Conservation (phyloP, 176 grass and related monocot genomes). For the Areca catechu region DNA sequence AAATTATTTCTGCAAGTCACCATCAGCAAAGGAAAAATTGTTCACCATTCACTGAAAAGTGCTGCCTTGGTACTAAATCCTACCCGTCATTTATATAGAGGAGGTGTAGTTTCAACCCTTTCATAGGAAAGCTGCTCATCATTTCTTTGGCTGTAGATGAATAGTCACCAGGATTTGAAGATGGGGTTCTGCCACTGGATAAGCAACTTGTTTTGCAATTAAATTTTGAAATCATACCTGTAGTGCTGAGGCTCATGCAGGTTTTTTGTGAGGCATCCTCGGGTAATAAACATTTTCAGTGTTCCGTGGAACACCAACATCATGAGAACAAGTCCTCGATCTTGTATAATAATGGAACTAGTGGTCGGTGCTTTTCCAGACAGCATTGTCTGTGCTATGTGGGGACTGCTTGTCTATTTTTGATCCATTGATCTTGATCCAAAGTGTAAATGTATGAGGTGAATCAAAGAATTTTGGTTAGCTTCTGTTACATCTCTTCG, state of each 20-base stretch:
- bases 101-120: not conserved
- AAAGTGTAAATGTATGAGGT: too few species aligned
- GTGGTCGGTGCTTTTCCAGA: too few species aligned
- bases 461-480: too few species aligned
- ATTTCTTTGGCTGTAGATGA: constrained; percentile 5
- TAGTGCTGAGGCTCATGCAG: constrained; percentile 44
- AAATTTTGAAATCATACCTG: constrained; percentile 54
- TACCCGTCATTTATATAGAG: constrained; percentile 2
- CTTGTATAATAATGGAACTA: too few species aligned
- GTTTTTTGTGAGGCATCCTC: constrained; percentile 50
- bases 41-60: not conserved
- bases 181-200: constrained; percentile 13
- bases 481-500: too few species aligned
- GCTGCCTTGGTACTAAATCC: not conserved
- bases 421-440: too few species aligned
- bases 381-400: too few species aligned
- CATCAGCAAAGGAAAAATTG: constrained; percentile 19
- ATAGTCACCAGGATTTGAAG: constrained; percentile 5
- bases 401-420: too few species aligned
- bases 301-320: too few species aligned
- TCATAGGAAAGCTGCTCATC: not conserved
- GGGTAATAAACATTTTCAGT: constrained; percentile 26
- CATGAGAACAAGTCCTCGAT: too few species aligned
- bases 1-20: constrained; percentile 28
- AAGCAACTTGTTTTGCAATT: constrained; percentile 13